Conservation (phyloP, 2,329 filamentous ascomycete genomes). For the Alternaria angustiovoidea region DNA sequence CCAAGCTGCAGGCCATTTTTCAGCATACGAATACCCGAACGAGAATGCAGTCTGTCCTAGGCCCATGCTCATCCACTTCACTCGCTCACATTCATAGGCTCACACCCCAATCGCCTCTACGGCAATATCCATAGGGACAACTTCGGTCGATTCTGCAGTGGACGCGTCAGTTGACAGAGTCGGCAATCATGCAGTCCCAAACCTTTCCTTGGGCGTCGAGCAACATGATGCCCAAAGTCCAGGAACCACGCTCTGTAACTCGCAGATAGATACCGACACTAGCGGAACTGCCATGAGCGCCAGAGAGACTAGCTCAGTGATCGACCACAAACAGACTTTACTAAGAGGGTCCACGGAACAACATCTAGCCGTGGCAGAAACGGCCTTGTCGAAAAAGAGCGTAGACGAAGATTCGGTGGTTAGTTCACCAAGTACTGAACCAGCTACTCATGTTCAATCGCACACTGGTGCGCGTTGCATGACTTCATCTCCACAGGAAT, state of each 20-base stretch:
- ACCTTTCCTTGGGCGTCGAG: background rate
- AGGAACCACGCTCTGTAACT: background rate
- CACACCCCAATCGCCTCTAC: background rate
- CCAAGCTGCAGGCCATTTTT: background rate
- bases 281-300: background rate
- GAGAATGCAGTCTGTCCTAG: conserved; percentile 19
- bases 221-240: background rate
- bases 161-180: background rate
- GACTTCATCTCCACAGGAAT: background rate
- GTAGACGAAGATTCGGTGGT: background rate
- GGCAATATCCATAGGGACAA: background rate
- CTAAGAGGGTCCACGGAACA: background rate
- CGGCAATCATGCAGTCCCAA: background rate
- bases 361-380: background rate
- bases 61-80: background rate
- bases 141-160: background rate
- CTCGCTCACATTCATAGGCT: conserved; percentile 16
- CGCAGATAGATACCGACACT: background rate
- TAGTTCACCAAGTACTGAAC: background rate
- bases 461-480: background rate
- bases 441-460: background rate
- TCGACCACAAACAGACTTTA: background rate
- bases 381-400: background rate
- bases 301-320: background rate
- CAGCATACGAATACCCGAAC: background rate